Evolutionary conservation across 148 eudicot species (phyloP).

Genomic region (Rhododendron simsii): DNA sequence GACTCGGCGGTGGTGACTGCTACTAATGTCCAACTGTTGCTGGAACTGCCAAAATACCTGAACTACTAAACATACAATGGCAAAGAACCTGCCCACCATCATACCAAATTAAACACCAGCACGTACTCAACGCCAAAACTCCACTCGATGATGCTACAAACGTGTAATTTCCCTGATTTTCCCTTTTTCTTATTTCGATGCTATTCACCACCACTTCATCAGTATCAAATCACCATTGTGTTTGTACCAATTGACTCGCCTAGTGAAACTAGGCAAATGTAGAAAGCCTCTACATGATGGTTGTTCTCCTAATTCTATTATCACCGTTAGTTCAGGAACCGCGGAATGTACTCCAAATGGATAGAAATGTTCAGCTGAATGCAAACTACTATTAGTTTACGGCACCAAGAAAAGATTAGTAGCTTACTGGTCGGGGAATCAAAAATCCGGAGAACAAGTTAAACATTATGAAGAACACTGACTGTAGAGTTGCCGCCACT

Average conservation of each 20-base stretch:
- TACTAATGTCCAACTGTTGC: neutral
- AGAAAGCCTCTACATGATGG: neutral
- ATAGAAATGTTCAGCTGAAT: neutral
- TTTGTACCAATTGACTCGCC: neutral
- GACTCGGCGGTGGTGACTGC: neutral
- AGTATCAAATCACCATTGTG: no score
- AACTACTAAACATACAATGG: neutral
- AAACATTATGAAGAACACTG: neutral
- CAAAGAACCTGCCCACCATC: neutral
- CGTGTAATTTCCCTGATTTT: no score
- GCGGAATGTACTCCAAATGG: neutral
- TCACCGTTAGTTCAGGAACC: neutral
- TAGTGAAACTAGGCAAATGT: no score
- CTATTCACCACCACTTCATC: no score
- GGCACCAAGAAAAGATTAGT: neutral
- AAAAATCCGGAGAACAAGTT: neutral
- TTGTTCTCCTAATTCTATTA: neutral
- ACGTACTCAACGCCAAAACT: neutral
- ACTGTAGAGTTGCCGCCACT: neutral
- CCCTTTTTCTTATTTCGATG: no score
- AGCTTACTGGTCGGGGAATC: neutral
- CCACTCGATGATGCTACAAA: neutral
- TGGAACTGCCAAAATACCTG: neutral
- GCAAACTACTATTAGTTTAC: neutral
- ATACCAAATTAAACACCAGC: neutral